Evolutionary conservation across 768 basidiomycete genomes (phyloP), one percentile per base, ranked within the genome.

Genomic region (Pholiota molesta): DNA sequence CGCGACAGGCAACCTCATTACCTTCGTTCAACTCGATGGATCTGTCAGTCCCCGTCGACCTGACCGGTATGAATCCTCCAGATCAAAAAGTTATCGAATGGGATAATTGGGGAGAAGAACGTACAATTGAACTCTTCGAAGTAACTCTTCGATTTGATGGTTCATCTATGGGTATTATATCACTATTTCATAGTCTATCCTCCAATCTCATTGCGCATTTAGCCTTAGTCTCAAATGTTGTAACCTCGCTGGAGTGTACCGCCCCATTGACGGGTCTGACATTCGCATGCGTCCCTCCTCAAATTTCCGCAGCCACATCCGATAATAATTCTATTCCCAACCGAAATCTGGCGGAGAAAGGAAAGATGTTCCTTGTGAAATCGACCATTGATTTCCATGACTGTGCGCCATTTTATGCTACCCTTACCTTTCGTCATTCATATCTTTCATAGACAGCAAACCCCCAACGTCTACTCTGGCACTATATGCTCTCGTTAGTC

Each of bases 71-170:
- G 28, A 52, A 51, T 40, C 56, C 66, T 33, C 64, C 73, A 16
- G 74, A 77, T n/a, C 61, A 70, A 7, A 72, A 71, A 39, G 60
- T 66, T 10, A 63, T 71, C n/a, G 75, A 79, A 42, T 81, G 83
- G 82, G 87, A 88, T 52, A 73, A 77, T 47, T 83, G 83, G 74
- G 83, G 85, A 5, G 88, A 90, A 69, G 87, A 90, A 56, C 74
- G 76, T 7, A 78, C 71, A 2, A 83, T 92, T 62, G 83, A 88
- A 37, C 63, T 91, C n/a, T 85, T 78, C 57, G 86, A 89, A 72
- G 79, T 89, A 10, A 78, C 79, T 29, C 68, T 90, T 16, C 72
- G 75, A 35, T 83, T 82, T 56, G 82, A 86, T 59, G 79, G 81
- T 35, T 35, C 62, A 35, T 58, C 64, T 6, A 78, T 83, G 61